Base-by-base conservation (phyloP, 768 basidiomycete species). In the Lactarius sp. region DNA sequence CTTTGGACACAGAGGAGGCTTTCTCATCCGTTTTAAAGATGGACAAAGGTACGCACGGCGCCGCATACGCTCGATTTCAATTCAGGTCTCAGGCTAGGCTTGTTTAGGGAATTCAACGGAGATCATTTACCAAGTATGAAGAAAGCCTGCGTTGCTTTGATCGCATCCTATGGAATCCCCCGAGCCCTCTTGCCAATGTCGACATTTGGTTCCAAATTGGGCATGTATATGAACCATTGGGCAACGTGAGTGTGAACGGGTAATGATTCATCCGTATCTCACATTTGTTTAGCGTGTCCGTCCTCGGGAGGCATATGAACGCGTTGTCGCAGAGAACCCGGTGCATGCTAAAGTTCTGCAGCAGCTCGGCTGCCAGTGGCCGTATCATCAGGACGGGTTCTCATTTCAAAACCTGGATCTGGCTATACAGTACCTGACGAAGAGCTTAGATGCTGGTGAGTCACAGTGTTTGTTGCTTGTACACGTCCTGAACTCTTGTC, bases 191-290 rank as follows among this genome's bases (percentile, higher is more conserved):
- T 37, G 96, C 95, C 16, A 91, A 95, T 69, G 91, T 94, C 60
- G 97, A 99, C 69, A 98, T n/a, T 99, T 98, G 95, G 94, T 98
- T 98, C 85, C 97, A 99, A 77, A 97, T 99, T 65, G 97, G 97
- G 2, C 97, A 98, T 71, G 96, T 98, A 20, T 94, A 92, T 70
- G 97, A 98, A 75, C 95, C 97, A 72, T 92, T 96, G 75, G 90
- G 94, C 76, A 94, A 98, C 73, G 95, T 95, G 73, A 75, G 84
- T 78, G 7, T 33, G 37, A 37, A 16, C 47, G 42, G 59, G 4
- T 27, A 36, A 31, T 41, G 14, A 54, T 46, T 13, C 68, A 39
- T 42, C 50, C 49, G 51, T 61, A 37, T 62, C 51, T 71, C 69
- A 36, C 57, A 60, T 39, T 53, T 57, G 41, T 39, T 4, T 73